phyloP scores from a whole-genome alignment of 257 asterid species.

The Scutellaria barbata region DNA sequence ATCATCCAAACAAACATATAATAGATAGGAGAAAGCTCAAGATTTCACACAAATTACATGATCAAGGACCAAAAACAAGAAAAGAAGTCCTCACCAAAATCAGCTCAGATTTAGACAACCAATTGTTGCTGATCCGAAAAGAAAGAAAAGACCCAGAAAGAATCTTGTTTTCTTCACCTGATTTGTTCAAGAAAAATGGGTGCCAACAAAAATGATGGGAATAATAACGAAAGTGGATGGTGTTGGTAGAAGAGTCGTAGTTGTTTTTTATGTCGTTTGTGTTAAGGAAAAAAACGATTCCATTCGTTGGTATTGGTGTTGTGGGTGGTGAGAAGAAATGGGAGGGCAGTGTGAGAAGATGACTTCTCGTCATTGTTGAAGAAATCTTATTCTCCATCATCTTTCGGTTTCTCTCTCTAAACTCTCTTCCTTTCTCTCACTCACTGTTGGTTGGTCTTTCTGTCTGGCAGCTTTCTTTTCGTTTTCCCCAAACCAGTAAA shows the following conservation, averaged over 20 bases:
- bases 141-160: slow-evolving; percentile 23
- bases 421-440: slow-evolving; percentile 34
- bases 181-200: slow-evolving; percentile 29
- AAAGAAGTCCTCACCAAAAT: slow-evolving; percentile 40
- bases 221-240: slow-evolving; percentile 46
- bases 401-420: slow-evolving; percentile 35
- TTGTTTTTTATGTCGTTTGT: slow-evolving; percentile 50
- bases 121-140: slow-evolving; percentile 22
- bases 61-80: slow-evolving; percentile 28
- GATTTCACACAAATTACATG: slow-evolving; percentile 38
- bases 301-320: slow-evolving; percentile 53
- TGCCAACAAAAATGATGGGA: slow-evolving; percentile 32
- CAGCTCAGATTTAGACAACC: slow-evolving; percentile 43
- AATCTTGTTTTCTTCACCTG: neutral
- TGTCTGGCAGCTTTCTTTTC: slow-evolving; percentile 60
- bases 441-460: slow-evolving; percentile 39
- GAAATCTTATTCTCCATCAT: slow-evolving; percentile 52
- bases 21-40: slow-evolving; percentile 20
- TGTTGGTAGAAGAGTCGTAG: slow-evolving; percentile 48
- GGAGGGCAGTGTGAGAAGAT: slow-evolving; percentile 38
- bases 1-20: slow-evolving; percentile 21
- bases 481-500: slow-evolving; percentile 49
- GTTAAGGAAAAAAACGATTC: slow-evolving; percentile 59
- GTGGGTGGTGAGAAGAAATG: slow-evolving; percentile 35
- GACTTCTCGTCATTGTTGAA: slow-evolving; percentile 54